A percentile compares a stretch with the other conserved stretches of the same genome.
Conservation (phyloP, 768 basidiomycete genomes). For the Trametes elegans region DNA sequence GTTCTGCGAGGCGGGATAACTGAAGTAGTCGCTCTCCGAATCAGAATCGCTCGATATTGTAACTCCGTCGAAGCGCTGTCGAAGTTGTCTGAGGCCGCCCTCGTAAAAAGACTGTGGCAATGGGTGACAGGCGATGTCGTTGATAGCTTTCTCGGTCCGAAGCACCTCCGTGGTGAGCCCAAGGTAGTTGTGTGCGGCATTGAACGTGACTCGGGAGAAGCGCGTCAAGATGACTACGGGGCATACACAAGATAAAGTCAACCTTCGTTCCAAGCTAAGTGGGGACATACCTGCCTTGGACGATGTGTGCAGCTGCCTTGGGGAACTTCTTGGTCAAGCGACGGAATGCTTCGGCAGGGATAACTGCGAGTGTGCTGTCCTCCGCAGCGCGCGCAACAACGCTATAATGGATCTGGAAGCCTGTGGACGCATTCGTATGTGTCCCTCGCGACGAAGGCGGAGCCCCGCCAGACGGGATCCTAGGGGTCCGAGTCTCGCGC, state of each 20-base stretch:
- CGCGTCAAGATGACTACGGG: slow-evolving; percentile 81
- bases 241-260: slow-evolving; percentile 7
- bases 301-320: slow-evolving; percentile 94
- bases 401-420: slow-evolving; percentile 50
- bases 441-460: not conserved
- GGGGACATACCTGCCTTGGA: slow-evolving; percentile 60
- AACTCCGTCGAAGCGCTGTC: slow-evolving; percentile 82
- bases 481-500: slow-evolving; percentile 11
- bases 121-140: slow-evolving; percentile 95
- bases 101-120: slow-evolving; percentile 90
- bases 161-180: slow-evolving; percentile 94
- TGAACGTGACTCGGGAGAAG: slow-evolving; percentile 96
- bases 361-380: slow-evolving; percentile 96
- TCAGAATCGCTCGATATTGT: slow-evolving; percentile 41
- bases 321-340: slow-evolving; percentile 94
- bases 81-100: slow-evolving; percentile 82
- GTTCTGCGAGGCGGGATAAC: slow-evolving; percentile 26
- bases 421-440: slow-evolving; percentile 1
- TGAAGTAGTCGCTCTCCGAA: slow-evolving; percentile 58
- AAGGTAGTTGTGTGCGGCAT: slow-evolving; percentile 94
- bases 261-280: not conserved
- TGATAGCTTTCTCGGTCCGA: slow-evolving; percentile 95
- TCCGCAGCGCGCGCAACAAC: slow-evolving; percentile 91
- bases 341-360: slow-evolving; percentile 95
- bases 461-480: not conserved